phyloP scores from a whole-genome alignment of 371 early-diverging fungal species.

The Rhizopus sp. region DNA sequence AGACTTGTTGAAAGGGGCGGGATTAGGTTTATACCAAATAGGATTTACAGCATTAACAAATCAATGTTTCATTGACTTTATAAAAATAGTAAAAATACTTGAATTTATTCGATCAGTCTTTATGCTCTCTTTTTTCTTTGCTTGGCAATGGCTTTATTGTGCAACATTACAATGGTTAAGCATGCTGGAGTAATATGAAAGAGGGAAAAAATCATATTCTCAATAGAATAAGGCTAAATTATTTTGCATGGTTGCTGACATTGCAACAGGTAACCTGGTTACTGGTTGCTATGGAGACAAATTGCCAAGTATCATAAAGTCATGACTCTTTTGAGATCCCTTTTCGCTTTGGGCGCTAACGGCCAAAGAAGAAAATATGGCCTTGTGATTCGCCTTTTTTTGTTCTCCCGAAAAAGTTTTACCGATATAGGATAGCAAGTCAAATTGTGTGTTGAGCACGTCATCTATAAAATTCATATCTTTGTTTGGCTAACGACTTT shows the following conservation, averaged over 20 bases:
- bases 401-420: slow-evolving; percentile 7
- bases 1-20: slow-evolving; percentile 13
- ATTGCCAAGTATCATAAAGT: no score
- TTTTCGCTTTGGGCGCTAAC: no score
- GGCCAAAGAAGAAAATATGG: no score
- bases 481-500: background rate
- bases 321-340: no score
- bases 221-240: no score
- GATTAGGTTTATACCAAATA: slow-evolving; percentile 5
- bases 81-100: slow-evolving; percentile 2
- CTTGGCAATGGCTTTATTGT: slow-evolving; percentile 1
- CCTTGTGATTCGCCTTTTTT: background rate
- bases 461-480: slow-evolving; percentile 8
- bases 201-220: no score
- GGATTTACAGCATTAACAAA: background rate
- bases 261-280: no score
- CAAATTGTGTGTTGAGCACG: slow-evolving; percentile 17
- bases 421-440: slow-evolving; percentile 10
- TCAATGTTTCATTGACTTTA: background rate
- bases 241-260: no score
- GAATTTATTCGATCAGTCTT: background rate
- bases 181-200: no score
- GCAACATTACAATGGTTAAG: no score
- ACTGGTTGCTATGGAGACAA: no score
- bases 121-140: background rate